Conservation (phyloP, 2,329 filamentous ascomycete species). For the Nothophaeocryptopus gaeumannii region DNA sequence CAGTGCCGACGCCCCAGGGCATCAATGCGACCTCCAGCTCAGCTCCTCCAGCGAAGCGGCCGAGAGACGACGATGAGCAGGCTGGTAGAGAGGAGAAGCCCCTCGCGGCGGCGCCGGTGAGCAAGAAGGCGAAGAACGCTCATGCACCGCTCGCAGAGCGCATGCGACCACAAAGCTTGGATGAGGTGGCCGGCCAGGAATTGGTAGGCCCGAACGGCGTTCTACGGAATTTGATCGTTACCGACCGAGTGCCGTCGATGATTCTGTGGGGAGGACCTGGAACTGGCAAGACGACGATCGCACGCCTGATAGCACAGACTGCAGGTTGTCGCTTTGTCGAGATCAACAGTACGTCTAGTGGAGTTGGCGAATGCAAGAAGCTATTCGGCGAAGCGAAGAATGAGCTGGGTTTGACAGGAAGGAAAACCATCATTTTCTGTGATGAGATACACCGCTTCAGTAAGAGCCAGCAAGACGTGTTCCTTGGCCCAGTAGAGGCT, state of each 20-base stretch:
- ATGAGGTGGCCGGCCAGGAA: constrained; percentile 88
- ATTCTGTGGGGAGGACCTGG: constrained; percentile 85
- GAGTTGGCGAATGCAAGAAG: constrained; percentile 88
- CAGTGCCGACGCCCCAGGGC: constrained; percentile 11
- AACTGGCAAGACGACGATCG: constrained; percentile 88
- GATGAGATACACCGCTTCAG: constrained; percentile 94
- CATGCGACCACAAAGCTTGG: constrained; percentile 80
- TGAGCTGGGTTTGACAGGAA: constrained; percentile 75
- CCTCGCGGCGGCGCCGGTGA: constrained; percentile 47
- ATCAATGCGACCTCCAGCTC: constrained; percentile 21
- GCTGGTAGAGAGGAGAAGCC: constrained; percentile 5
- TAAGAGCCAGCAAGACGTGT: constrained; percentile 92
- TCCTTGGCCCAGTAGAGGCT: constrained; percentile 85
- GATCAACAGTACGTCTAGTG: constrained; percentile 88
- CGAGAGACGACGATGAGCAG: constrained; percentile 26
- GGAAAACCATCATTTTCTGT: constrained; percentile 94
- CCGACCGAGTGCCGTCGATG: constrained; percentile 86
- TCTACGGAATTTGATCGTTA: constrained; percentile 79
- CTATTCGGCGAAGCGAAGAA: constrained; percentile 80
- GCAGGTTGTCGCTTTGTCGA: constrained; percentile 87
- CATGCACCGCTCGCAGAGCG: constrained; percentile 85
- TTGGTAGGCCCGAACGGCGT: constrained; percentile 83
- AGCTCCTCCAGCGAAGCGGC: constrained; percentile 28
- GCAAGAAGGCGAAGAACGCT: constrained; percentile 64
- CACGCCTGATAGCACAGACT: constrained; percentile 78